Percentiles rank a stretch among this genome's conserved stretches.
These are phyloP conservation scores for Aspergillus pseudoglaucus DNA, from an alignment of 2,329 filamentous ascomycete species.

Conservation along the genomic window DNA sequence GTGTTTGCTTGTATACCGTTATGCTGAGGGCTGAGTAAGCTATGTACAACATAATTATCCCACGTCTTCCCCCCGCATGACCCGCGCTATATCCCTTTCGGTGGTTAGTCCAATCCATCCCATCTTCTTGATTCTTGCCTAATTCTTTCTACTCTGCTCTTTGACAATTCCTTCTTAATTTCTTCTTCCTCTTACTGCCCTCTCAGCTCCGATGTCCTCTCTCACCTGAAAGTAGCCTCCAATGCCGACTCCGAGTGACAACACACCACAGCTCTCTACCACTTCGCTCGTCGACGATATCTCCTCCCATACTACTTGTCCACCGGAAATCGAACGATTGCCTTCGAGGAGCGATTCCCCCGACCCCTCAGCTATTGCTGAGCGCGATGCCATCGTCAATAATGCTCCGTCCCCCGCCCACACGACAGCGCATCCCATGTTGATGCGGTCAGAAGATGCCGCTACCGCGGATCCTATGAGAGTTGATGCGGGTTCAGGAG, in stretches of 20 bases:
- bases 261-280: slow-evolving; percentile 36
- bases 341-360: slow-evolving; percentile 27
- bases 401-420: slow-evolving; percentile 19
- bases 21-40: no score
- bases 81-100: background rate
- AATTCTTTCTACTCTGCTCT: background rate
- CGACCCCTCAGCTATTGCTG: slow-evolving; percentile 16
- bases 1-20: no score
- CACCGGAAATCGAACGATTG: slow-evolving; percentile 39
- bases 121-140: slow-evolving; percentile 2
- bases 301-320: slow-evolving; percentile 43
- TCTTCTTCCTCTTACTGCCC: background rate
- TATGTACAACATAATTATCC: no score
- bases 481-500: slow-evolving; percentile 14
- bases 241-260: slow-evolving; percentile 47
- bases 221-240: slow-evolving; percentile 26
- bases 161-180: background rate
- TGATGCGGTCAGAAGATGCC: slow-evolving; percentile 23
- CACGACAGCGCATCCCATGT: slow-evolving; percentile 17
- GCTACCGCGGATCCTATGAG: slow-evolving; percentile 18
- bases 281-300: slow-evolving; percentile 39
- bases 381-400: slow-evolving; percentile 23
- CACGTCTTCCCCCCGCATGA: slow-evolving; percentile 1
- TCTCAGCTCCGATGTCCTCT: slow-evolving; percentile 28
- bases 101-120: background rate